A percentile compares a stretch with the other conserved stretches of the same genome.
Evolutionary conservation across 192 early-diverging fungal species (phyloP).

Genomic region (Thamnidium elegans): DNA sequence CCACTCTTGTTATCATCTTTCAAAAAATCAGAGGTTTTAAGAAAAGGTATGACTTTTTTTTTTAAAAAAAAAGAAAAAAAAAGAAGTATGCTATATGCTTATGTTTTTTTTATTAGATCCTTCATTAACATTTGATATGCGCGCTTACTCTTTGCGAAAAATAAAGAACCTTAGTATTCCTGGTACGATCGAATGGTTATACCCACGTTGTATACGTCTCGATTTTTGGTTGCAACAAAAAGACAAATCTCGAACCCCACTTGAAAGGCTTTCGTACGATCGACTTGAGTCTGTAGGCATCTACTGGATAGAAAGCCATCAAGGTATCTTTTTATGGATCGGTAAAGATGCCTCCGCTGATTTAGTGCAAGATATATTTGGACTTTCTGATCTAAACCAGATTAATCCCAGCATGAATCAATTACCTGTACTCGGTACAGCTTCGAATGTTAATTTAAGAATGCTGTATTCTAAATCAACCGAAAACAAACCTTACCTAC

Average conservation of each 20-base stretch:
- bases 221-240: constrained; percentile 55
- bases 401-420: constrained; percentile 66
- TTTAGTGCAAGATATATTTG: constrained; percentile 78
- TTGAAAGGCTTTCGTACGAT: constrained; percentile 57
- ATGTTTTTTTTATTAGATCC: constrained; percentile 16
- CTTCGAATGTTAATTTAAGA: not conserved
- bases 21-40: constrained; percentile 79
- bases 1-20: constrained; percentile 84
- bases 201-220: constrained; percentile 77
- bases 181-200: constrained; percentile 76
- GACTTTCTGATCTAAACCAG: constrained; percentile 65
- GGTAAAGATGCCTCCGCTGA: constrained; percentile 65
- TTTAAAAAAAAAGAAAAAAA: not conserved
- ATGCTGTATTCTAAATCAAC: not conserved
- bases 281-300: constrained; percentile 71
- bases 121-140: constrained; percentile 72
- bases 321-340: constrained; percentile 81
- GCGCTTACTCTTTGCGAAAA: constrained; percentile 76
- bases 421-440: not conserved
- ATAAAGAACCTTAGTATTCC: constrained; percentile 74
- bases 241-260: constrained; percentile 9
- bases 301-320: constrained; percentile 86
- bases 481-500: not conserved
- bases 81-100: constrained; percentile 5
- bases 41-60: constrained; percentile 47